These are phyloP conservation scores for Gymnopilus junonius DNA, from an alignment of 768 basidiomycete genomes.

Conservation along the genomic window DNA sequence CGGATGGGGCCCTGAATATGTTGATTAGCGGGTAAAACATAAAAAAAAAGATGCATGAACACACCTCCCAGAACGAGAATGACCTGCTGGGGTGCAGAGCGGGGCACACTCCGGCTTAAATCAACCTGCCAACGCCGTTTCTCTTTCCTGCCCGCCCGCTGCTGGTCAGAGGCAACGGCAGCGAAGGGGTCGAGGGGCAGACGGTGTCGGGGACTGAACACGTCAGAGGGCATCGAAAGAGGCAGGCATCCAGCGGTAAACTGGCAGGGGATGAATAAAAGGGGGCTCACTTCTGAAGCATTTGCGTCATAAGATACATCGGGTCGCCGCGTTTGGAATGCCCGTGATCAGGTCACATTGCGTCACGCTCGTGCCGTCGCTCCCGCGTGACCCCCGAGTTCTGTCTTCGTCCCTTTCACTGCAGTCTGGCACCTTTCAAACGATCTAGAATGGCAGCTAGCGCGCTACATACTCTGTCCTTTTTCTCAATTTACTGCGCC, in stretches of 20 bases:
- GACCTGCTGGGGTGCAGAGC: constrained; percentile 28
- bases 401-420: neutral
- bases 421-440: neutral
- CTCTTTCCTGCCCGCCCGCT: neutral
- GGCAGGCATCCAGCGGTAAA: neutral
- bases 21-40: neutral
- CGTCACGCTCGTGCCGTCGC: neutral
- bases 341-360: neutral
- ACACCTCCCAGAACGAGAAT: constrained; percentile 45
- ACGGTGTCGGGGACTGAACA: constrained; percentile 9
- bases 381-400: neutral
- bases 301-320: constrained; percentile 2
- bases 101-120: constrained; percentile 28
- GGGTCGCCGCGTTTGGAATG: neutral
- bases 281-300: neutral
- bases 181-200: constrained; percentile 15
- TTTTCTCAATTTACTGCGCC: neutral
- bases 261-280: neutral
- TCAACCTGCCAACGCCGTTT: neutral
- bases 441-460: neutral
- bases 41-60: neutral
- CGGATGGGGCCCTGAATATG: constrained; percentile 32
- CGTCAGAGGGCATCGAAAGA: constrained; percentile 12
- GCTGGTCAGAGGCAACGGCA: neutral
- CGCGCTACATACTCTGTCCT: neutral